A percentile compares a stretch with the other conserved stretches of the same genome.
Evolutionary conservation across 2,329 filamentous ascomycete species (phyloP).

Genomic region (Trichoderma atrobrunneum): DNA sequence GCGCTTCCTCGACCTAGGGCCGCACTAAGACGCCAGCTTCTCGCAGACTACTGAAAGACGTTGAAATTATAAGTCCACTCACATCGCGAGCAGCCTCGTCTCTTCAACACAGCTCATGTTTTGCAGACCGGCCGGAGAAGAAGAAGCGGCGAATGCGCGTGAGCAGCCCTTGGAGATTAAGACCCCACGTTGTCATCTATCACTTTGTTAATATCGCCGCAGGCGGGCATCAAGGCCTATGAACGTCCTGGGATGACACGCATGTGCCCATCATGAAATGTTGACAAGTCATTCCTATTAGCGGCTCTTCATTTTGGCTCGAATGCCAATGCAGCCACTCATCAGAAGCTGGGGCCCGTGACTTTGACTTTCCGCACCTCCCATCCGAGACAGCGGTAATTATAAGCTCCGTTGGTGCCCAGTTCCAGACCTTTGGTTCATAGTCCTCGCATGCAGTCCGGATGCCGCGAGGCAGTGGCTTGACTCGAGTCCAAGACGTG

Average conservation of each 20-base stretch:
- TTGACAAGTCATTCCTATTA: background rate
- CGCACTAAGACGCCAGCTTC: background rate
- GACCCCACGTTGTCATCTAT: background rate
- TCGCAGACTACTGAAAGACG: background rate
- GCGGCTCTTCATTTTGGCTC: background rate
- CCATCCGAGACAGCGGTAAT: background rate
- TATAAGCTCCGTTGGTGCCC: background rate
- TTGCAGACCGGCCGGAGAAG: background rate
- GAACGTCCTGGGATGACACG: slow-evolving; percentile 1
- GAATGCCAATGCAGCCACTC: slow-evolving; percentile 3
- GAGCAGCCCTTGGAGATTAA: background rate
- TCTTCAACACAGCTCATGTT: background rate
- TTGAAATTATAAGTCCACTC: background rate
- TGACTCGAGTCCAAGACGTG: background rate
- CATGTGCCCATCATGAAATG: background rate
- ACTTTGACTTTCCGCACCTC: slow-evolving; percentile 6
- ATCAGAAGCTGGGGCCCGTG: slow-evolving; percentile 5
- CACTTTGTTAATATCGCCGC: slow-evolving; percentile 2
- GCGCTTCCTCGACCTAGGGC: slow-evolving; percentile 5
- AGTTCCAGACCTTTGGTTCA: background rate
- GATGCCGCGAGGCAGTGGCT: background rate
- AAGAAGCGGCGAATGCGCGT: background rate
- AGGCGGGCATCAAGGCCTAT: background rate
- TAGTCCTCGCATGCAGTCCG: background rate
- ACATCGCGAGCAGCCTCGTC: background rate